phyloP scores from a whole-genome alignment of 179 eudicot species.

The Corrigiola litoralis region DNA sequence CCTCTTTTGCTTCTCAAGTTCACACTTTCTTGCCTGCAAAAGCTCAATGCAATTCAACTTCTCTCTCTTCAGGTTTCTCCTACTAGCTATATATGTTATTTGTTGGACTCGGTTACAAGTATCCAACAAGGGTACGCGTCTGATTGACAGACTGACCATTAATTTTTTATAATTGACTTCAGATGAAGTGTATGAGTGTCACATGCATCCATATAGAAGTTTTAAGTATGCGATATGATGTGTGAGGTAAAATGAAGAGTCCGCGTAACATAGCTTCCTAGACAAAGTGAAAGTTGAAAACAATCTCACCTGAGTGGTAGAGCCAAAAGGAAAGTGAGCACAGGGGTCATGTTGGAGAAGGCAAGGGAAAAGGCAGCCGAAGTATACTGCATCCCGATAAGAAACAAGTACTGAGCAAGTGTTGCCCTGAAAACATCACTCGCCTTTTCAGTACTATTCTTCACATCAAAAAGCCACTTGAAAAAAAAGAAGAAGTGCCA shows the following conservation, averaged over 20 bases:
- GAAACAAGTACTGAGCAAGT: constrained; percentile 52
- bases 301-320: constrained; percentile 53
- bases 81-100: too few species aligned
- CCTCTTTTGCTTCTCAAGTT: constrained; percentile 53
- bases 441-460: too few species aligned
- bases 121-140: too few species aligned
- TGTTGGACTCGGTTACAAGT: too few species aligned
- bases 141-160: too few species aligned
- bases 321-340: constrained; percentile 65
- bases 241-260: too few species aligned
- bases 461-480: too few species aligned
- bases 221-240: too few species aligned
- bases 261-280: too few species aligned
- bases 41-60: constrained; percentile 3
- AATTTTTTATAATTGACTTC: too few species aligned
- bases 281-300: not conserved
- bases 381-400: constrained; percentile 65
- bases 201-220: too few species aligned
- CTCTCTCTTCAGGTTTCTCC: not conserved
- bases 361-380: constrained; percentile 67
- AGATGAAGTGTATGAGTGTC: too few species aligned
- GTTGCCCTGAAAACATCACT: constrained; percentile 64
- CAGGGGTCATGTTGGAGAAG: constrained; percentile 66
- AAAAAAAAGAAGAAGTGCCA: not conserved
- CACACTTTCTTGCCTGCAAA: constrained; percentile 62